Evolutionary conservation across 73 alveolate genomes (phyloP).

Genomic region (Paramecium pentaurelia): DNA sequence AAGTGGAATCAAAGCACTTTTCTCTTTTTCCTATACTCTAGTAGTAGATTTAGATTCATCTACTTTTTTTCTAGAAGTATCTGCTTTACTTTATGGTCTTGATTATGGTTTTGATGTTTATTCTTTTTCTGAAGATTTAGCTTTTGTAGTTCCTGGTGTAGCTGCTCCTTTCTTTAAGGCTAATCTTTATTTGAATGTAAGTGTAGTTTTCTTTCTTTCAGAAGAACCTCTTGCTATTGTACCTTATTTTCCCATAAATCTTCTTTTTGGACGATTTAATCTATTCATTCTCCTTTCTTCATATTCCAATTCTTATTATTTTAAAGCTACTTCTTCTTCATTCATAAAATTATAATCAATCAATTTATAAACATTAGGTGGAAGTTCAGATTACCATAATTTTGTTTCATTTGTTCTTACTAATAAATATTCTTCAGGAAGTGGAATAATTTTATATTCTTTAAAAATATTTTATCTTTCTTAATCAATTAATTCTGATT

Average conservation of each 20-base stretch:
- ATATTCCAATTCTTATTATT: background rate
- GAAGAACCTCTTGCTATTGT: background rate
- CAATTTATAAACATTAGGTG: constrained; percentile 19
- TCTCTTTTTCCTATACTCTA: background rate
- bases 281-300: background rate
- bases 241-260: background rate
- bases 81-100: background rate
- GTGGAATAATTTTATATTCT: background rate
- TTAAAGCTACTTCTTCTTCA: background rate
- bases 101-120: background rate
- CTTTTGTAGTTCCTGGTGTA: background rate
- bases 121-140: background rate
- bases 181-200: background rate
- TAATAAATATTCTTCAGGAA: background rate
- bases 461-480: background rate
- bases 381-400: background rate
- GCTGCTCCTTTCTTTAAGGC: background rate
- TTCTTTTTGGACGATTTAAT: background rate
- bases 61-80: background rate
- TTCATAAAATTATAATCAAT: background rate
- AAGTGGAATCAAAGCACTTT: background rate
- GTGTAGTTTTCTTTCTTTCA: background rate
- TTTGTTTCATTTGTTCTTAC: background rate
- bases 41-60: background rate
- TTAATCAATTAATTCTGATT: background rate